Evolutionary conservation across 805 yeast species (phyloP).

Genomic region (Candida gorgasii): DNA sequence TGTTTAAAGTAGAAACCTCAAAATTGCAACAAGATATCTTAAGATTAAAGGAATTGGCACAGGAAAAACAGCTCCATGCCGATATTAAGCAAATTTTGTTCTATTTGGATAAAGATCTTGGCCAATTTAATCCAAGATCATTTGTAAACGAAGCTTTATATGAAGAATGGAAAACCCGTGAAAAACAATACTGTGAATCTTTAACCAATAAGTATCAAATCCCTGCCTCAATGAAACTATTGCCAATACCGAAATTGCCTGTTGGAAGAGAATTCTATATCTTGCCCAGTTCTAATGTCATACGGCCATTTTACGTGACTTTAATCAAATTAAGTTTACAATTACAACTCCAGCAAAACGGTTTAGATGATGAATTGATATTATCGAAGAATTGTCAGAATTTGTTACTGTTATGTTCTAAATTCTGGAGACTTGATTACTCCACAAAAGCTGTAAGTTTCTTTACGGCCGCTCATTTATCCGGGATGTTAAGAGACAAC

Average conservation of each 20-base stretch:
- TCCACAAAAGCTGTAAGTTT: slow-evolving; percentile 51
- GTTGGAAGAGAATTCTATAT: slow-evolving; percentile 39
- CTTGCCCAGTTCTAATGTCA: slow-evolving; percentile 31
- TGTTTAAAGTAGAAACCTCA: slow-evolving; percentile 51
- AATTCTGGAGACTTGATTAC: slow-evolving; percentile 59
- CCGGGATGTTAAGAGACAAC: slow-evolving; percentile 32
- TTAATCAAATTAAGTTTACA: slow-evolving; percentile 45
- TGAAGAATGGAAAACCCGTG: slow-evolving; percentile 35
- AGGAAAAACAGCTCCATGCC: slow-evolving; percentile 39
- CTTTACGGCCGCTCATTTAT: slow-evolving; percentile 48
- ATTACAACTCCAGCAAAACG: slow-evolving; percentile 8
- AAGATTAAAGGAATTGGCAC: slow-evolving; percentile 39
- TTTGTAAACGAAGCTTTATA: slow-evolving; percentile 27
- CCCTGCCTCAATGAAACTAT: slow-evolving; percentile 31
- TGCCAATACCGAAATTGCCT: slow-evolving; percentile 34
- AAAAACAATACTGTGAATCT: slow-evolving; percentile 22
- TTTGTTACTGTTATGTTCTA: slow-evolving; percentile 46
- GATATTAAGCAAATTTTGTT: slow-evolving; percentile 36
- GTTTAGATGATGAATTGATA: slow-evolving; percentile 19
- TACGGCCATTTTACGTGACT: slow-evolving; percentile 40
- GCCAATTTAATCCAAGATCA: slow-evolving; percentile 33
- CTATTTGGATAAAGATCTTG: slow-evolving; percentile 39
- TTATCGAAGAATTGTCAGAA: slow-evolving; percentile 43
- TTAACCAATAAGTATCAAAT: slow-evolving; percentile 31
- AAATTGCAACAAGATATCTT: slow-evolving; percentile 57